Percentiles rank a stretch among this genome's conserved stretches.
Evolutionary conservation across 805 yeast species (phyloP).

Genomic region (Sungouiella blattae): DNA sequence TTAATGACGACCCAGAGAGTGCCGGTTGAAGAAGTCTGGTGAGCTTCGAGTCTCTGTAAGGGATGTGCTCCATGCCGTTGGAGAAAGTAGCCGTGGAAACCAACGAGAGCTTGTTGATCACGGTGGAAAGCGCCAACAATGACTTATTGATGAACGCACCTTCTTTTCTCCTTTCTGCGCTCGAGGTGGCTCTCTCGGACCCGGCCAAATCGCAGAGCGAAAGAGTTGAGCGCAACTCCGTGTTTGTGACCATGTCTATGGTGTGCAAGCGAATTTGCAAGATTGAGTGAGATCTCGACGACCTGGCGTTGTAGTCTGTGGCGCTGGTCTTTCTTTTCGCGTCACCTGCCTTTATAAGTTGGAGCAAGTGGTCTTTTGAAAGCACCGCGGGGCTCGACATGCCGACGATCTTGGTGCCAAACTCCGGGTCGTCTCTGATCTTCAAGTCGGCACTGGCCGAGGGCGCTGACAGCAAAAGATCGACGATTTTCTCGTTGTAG

Average conservation of each 20-base stretch:
- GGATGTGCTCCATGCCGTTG: conserved; percentile 58
- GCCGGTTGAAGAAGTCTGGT: conserved; percentile 92
- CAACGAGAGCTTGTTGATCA: conserved; percentile 72
- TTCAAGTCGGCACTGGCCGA: conserved; percentile 62
- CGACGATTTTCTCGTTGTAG: conserved; percentile 83
- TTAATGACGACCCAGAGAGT: conserved; percentile 78
- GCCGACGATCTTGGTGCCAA: conserved; percentile 76
- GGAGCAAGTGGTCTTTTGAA: conserved; percentile 57
- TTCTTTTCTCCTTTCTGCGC: conserved; percentile 81
- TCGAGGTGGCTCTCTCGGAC: conserved; percentile 73
- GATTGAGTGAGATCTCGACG: conserved; percentile 91
- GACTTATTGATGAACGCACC: conserved; percentile 93
- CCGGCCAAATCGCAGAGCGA: conserved; percentile 96
- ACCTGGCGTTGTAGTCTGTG: conserved; percentile 83
- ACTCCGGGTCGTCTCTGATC: conserved; percentile 69
- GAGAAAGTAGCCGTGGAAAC: conserved; percentile 17
- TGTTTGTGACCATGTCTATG: conserved; percentile 37
- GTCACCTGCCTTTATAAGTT: conserved; percentile 67
- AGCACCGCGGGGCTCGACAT: conserved; percentile 58
- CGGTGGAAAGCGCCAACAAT: conserved; percentile 83
- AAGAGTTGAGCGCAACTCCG: conserved; percentile 53
- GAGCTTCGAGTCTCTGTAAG: conserved; percentile 89
- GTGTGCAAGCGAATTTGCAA: conserved; percentile 60
- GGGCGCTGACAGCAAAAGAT: conserved; percentile 26
- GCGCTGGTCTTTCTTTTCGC: conserved; percentile 73